Percentiles rank a stretch among this genome's conserved stretches.
phyloP scores from a whole-genome alignment of 371 early-diverging fungal genomes.

The Batkoa obscura region DNA sequence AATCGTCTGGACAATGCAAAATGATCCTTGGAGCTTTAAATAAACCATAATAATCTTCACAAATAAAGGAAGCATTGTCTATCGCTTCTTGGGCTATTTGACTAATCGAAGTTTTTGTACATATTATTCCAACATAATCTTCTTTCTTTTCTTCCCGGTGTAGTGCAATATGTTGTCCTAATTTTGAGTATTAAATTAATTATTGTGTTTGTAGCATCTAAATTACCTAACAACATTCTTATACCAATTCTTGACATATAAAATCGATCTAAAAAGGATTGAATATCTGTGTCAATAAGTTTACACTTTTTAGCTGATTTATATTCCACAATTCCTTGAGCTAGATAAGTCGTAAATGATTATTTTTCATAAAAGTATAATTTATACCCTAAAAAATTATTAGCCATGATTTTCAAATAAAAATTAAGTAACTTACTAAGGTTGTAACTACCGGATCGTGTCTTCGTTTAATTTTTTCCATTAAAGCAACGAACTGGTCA shows the following conservation, averaged over 20 bases:
- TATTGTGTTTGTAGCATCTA: not conserved
- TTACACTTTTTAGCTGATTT: constrained; percentile 43
- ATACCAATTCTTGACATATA: constrained; percentile 96
- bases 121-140: constrained; percentile 89
- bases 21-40: constrained; percentile 66
- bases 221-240: constrained; percentile 76
- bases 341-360: constrained; percentile 13
- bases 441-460: constrained; percentile 90
- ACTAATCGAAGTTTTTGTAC: constrained; percentile 66
- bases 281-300: constrained; percentile 59
- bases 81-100: constrained; percentile 72
- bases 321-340: constrained; percentile 85
- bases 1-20: constrained; percentile 58
- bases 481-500: constrained; percentile 55
- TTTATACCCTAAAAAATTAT: not conserved
- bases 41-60: constrained; percentile 78
- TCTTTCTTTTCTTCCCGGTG: constrained; percentile 31
- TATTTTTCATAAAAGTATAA: not conserved
- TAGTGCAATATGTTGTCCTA: constrained; percentile 58
- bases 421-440: constrained; percentile 21
- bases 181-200: constrained; percentile 1
- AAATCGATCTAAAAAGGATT: constrained; percentile 89
- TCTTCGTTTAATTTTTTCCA: constrained; percentile 76
- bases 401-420: too few relatives aligned
- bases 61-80: constrained; percentile 77